phyloP scores from a whole-genome alignment of 352 stramenopile species.

The Phytophthora macrochlamydospora region DNA sequence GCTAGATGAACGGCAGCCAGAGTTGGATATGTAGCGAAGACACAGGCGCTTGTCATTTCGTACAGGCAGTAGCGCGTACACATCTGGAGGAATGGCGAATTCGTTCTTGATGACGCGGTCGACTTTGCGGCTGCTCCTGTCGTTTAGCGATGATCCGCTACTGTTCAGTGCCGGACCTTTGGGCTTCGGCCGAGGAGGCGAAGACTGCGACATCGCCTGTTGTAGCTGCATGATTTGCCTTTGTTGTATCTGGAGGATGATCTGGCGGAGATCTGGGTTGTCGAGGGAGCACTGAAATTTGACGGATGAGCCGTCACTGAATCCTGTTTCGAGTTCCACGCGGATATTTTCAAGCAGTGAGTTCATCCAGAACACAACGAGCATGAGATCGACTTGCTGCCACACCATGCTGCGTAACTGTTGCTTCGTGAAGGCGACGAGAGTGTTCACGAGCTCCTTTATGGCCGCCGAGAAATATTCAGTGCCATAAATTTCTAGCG shows the following conservation, averaged over 20 bases:
- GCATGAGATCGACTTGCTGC: not conserved
- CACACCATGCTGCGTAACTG: constrained; percentile 1
- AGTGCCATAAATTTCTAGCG: not conserved
- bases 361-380: constrained; percentile 8
- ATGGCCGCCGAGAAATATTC: constrained; percentile 3
- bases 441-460: not conserved
- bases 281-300: not conserved
- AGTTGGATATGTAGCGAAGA: constrained; percentile 14
- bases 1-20: not conserved
- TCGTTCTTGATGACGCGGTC: not conserved
- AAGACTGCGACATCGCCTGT: not conserved
- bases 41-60: not conserved
- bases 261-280: not conserved
- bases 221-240: not conserved
- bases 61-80: constrained; percentile 2
- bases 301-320: not conserved
- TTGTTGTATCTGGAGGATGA: constrained; percentile 4
- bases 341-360: constrained; percentile 4
- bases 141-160: not conserved
- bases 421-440: not conserved
- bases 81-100: constrained; percentile 2
- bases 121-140: not conserved
- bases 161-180: no score
- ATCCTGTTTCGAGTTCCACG: not conserved
- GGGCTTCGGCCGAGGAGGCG: not conserved